phyloP scores from a whole-genome alignment of 345 rosid species.

The Bruguiera sexangula region DNA sequence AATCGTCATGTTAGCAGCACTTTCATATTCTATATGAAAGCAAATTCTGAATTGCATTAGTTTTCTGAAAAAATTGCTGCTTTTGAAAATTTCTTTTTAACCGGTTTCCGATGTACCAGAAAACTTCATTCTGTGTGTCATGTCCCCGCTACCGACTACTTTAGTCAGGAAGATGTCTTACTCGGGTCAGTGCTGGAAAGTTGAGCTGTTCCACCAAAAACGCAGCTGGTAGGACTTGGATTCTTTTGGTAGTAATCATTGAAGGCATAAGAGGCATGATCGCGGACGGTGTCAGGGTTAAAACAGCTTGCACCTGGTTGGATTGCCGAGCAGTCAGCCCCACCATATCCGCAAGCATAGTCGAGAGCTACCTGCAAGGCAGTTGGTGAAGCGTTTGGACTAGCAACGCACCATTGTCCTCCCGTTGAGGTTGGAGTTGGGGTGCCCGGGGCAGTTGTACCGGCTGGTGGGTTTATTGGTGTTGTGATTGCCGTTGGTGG shows the following conservation, averaged over 20 bases:
- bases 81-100: background rate
- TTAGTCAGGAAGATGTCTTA: conserved; percentile 32
- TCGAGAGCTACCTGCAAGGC: conserved; percentile 92
- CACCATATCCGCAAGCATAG: conserved; percentile 94
- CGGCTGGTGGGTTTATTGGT: conserved; percentile 12
- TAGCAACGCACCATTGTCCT: conserved; percentile 80
- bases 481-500: conserved; percentile 26
- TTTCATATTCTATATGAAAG: no score
- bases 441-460: conserved; percentile 9
- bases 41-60: background rate
- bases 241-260: conserved; percentile 93
- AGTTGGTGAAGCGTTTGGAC: conserved; percentile 64
- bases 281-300: conserved; percentile 61
- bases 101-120: background rate
- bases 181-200: conserved; percentile 87
- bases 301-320: conserved; percentile 74
- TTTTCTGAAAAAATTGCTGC: background rate
- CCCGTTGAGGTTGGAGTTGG: conserved; percentile 40
- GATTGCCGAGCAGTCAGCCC: conserved; percentile 81
- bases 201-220: conserved; percentile 88
- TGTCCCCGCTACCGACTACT: background rate
- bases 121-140: background rate
- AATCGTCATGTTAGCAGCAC: no score
- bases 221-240: conserved; percentile 82
- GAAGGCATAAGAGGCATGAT: conserved; percentile 96